Evolutionary conservation across 1,284 basidiomycete species (phyloP).

Genomic region (Lentinula novae-zelandiae): DNA sequence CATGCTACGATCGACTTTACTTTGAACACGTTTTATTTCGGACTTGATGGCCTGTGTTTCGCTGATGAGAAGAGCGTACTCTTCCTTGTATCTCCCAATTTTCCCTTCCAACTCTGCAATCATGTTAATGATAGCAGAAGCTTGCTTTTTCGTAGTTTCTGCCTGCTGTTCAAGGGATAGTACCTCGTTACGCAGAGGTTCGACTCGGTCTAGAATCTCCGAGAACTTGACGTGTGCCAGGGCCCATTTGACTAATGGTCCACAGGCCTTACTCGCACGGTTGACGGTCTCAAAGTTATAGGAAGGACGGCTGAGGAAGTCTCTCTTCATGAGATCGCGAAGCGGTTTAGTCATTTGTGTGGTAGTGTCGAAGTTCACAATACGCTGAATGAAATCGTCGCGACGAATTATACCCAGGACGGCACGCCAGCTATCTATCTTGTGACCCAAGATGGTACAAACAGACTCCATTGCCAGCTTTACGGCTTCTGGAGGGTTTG

Average conservation of each 20-base stretch:
- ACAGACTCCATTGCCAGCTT: constrained; percentile 99
- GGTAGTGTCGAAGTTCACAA: constrained; percentile 96
- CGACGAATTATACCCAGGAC: constrained; percentile 96
- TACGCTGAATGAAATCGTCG: constrained; percentile 96
- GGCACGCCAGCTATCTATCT: constrained; percentile 95
- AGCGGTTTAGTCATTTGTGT: constrained; percentile 87
- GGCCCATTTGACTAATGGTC: constrained; percentile 97
- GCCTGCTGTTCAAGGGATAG: constrained; percentile 91
- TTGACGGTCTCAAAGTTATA: constrained; percentile 98
- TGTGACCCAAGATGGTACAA: constrained; percentile 96
- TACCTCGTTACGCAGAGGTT: constrained; percentile 95
- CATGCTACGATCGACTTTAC: constrained; percentile 97
- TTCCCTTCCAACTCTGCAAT: constrained; percentile 91
- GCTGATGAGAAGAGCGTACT: constrained; percentile 96
- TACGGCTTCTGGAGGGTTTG: constrained; percentile 96
- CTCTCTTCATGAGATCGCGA: constrained; percentile 90
- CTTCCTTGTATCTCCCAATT: constrained; percentile 94
- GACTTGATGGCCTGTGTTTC: constrained; percentile 96
- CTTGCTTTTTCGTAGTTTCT: constrained; percentile 91
- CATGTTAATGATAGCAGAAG: constrained; percentile 85
- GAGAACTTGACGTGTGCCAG: constrained; percentile 97
- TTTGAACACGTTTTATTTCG: constrained; percentile 98
- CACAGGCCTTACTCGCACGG: constrained; percentile 95
- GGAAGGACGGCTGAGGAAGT: constrained; percentile 87
- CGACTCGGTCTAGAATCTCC: constrained; percentile 97